These are phyloP conservation scores for Coemansia aciculifera DNA, from an alignment of 192 early-diverging fungal genomes.

Conservation along the genomic window DNA sequence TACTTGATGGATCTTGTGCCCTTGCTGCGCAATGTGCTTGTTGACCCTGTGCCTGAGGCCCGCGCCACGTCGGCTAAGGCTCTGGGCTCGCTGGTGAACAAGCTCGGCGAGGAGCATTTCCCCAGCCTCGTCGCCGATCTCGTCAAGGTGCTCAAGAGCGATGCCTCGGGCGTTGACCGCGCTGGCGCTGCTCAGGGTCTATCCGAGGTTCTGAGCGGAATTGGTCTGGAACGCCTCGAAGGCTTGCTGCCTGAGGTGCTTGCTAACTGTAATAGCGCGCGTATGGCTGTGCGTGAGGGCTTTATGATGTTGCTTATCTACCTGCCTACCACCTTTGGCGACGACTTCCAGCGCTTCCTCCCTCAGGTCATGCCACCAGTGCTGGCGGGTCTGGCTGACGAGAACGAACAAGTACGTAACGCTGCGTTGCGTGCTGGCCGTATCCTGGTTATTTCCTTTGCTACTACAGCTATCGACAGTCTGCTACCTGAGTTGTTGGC, in stretches of 20 bases:
- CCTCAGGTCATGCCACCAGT: conserved; percentile 85
- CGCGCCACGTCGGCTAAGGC: conserved; percentile 92
- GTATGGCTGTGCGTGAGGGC: conserved; percentile 88
- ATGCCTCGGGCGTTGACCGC: conserved; percentile 89
- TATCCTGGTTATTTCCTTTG: conserved; percentile 91
- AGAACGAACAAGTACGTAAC: conserved; percentile 89
- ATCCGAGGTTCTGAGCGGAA: conserved; percentile 86
- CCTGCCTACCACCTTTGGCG: conserved; percentile 92
- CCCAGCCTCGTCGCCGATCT: conserved; percentile 88
- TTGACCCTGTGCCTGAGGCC: conserved; percentile 95
- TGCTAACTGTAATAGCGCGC: conserved; percentile 68
- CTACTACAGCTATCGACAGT: conserved; percentile 81
- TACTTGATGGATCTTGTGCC: conserved; percentile 85
- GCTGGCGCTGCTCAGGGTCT: conserved; percentile 97
- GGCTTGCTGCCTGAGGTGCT: conserved; percentile 88
- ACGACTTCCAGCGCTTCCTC: conserved; percentile 89
- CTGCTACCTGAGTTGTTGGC: conserved; percentile 88
- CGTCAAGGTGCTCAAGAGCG: conserved; percentile 80
- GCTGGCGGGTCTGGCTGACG: conserved; percentile 90
- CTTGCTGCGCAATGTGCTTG: conserved; percentile 83
- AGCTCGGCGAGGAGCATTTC: conserved; percentile 92
- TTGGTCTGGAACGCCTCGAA: conserved; percentile 84
- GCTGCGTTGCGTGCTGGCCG: conserved; percentile 90
- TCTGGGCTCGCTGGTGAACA: conserved; percentile 86
- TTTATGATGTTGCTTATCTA: conserved; percentile 95